Conservation (phyloP, 2,329 filamentous ascomycete species). For the Lasiodiplodia citricola region DNA sequence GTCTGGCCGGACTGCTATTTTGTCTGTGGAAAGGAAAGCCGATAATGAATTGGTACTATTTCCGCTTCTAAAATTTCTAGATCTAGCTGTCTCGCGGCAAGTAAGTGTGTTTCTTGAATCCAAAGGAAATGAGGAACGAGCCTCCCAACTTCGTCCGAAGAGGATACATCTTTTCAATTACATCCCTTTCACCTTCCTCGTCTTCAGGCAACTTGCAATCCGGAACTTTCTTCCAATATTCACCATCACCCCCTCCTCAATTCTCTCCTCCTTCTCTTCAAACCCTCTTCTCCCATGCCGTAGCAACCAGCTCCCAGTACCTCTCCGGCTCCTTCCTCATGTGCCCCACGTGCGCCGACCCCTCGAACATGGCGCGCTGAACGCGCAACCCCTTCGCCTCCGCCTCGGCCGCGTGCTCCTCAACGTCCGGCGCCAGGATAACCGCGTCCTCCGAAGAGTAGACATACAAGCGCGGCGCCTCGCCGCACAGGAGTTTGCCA, state of each 20-base stretch:
- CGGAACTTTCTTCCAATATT: not conserved
- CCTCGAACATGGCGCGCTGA: constrained; percentile 60
- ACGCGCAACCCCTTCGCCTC: constrained; percentile 58
- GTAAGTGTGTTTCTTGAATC: not conserved
- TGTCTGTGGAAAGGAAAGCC: not conserved
- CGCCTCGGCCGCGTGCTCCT: constrained; percentile 55
- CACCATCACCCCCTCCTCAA: not conserved
- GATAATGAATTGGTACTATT: not conserved
- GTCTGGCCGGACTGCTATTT: not conserved
- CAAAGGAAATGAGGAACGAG: not conserved
- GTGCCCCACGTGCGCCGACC: constrained; percentile 66
- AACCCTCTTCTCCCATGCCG: constrained; percentile 18
- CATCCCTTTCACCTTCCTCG: not conserved
- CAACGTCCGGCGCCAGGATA: constrained; percentile 62
- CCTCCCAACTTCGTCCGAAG: not conserved
- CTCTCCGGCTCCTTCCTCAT: constrained; percentile 61
- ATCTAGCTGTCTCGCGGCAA: constrained; percentile 7
- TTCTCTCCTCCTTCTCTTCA: not conserved
- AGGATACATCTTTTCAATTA: not conserved
- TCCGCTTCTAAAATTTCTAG: not conserved
- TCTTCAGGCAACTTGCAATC: not conserved
- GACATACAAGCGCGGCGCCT: constrained; percentile 59
- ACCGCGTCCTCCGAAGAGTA: constrained; percentile 65
- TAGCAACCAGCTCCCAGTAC: constrained; percentile 60
- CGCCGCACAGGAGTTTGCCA: not conserved